Base-by-base conservation (phyloP, 352 stramenopile genomes). In the Globisporangium orthogonon region DNA sequence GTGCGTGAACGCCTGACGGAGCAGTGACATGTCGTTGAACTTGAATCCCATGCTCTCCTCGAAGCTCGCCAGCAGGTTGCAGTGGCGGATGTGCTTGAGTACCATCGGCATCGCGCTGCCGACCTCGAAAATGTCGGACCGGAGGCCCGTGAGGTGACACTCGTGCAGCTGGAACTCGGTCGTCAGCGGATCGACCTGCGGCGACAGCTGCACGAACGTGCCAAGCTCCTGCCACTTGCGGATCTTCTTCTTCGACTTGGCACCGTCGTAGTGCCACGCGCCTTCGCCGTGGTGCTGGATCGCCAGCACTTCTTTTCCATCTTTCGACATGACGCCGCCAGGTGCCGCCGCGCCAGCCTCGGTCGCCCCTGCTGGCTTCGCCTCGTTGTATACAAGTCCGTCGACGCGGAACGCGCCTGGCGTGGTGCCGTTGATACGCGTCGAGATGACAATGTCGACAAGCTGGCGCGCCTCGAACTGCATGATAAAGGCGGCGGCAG, bases 1-100 rank as follows among this genome's bases (percentile, higher is more conserved):
- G 41, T 95, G 86, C 14, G 83, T 94, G 62, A 94, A 95, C 14
- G 86, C 86, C 59, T 94, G 83, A 0, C 82, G 81, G 41, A 93
- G 62, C 41, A 95, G 65, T 15, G 83, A 70, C 63, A 88, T 91
- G 64, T 94, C 80, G 7, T 72, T 71, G 35, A 94, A 91, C 14
- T 52, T 65, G 9, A 94, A 54, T 4, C 69, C 73, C 75, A 91
- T 87, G 23, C 65, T 64, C 14, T 39, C 44, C 60, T 87, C 77
- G 54, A 95, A 93, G 44, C 68, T 84, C 18, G 70, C 65, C 3
- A 94, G 62, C 23, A 90, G 51, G 28, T 74, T 78, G 58, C 80
- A 90, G 56, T 95, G 74, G 11, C 83, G 80, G 31, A 95, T 65
- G 63, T 91, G 86, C 67, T 91, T 91, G 18, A 94, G 67, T 46